phyloP scores from a whole-genome alignment of 108 stramenopile genomes.

The Nitzschia sp. region DNA sequence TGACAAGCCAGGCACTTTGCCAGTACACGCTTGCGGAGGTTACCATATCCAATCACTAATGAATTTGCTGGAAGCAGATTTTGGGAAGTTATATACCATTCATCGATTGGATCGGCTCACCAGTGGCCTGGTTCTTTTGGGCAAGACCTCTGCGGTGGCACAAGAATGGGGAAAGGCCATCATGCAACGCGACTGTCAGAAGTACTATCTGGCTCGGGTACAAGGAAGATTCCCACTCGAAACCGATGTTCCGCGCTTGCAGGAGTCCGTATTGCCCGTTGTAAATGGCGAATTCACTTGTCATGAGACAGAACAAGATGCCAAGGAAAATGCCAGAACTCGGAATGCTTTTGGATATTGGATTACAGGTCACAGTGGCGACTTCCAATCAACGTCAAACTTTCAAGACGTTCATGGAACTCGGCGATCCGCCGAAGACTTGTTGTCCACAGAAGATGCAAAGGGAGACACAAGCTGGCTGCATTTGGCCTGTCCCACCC shows the following conservation, averaged over 20 bases:
- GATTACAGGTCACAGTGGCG: constrained; percentile 42
- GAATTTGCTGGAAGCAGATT: constrained; percentile 55
- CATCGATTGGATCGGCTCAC: constrained; percentile 84
- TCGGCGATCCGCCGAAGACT: constrained; percentile 18
- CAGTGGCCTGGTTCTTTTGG: constrained; percentile 68
- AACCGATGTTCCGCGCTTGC: too few species aligned
- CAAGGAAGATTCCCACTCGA: constrained; percentile 61
- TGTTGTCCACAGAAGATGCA: constrained; percentile 9
- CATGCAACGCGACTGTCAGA: constrained; percentile 64
- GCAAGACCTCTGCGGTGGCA: constrained; percentile 61
- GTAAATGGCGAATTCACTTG: constrained; percentile 37
- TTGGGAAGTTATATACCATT: constrained; percentile 63
- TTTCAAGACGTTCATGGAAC: constrained; percentile 17
- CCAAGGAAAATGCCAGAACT: background rate
- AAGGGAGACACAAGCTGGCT: constrained; percentile 42
- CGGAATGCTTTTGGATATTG: constrained; percentile 52
- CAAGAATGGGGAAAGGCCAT: constrained; percentile 64
- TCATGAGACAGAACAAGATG: background rate
- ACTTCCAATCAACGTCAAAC: background rate
- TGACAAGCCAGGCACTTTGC: constrained; percentile 89
- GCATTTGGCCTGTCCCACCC: constrained; percentile 72
- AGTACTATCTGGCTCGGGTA: constrained; percentile 76
- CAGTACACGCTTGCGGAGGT: constrained; percentile 93
- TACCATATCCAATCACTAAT: constrained; percentile 84
- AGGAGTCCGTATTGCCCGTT: too few species aligned